Evolutionary conservation across 2,329 filamentous ascomycete genomes (phyloP).

Genomic region (Claviceps digitariae): DNA sequence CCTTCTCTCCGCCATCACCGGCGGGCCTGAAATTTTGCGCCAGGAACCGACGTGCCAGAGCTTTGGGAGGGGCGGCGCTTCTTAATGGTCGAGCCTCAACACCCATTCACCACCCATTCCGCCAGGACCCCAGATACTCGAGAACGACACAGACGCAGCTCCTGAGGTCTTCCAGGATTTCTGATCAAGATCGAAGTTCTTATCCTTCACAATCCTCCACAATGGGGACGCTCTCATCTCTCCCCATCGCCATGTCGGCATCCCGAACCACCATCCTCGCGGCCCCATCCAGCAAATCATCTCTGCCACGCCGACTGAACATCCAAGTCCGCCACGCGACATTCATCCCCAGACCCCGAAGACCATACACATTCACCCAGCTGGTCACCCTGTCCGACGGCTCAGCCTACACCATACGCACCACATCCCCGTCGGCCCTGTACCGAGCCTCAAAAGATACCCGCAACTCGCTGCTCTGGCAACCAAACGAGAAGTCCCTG

Average conservation of each 20-base stretch:
- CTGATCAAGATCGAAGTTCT: background rate
- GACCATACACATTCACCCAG: constrained; percentile 96
- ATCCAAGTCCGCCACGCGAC: constrained; percentile 65
- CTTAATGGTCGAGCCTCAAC: background rate
- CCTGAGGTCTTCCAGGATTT: background rate
- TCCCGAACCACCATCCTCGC: constrained; percentile 12
- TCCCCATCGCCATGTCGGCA: constrained; percentile 17
- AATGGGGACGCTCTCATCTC: constrained; percentile 18
- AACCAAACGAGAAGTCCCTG: constrained; percentile 68
- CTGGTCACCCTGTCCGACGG: constrained; percentile 87
- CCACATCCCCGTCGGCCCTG: constrained; percentile 54
- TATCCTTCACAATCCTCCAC: background rate
- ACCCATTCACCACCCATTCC: background rate
- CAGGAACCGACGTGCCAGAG: background rate
- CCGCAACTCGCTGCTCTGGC: constrained; percentile 82
- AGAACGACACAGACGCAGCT: background rate
- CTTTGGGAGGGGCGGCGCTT: background rate
- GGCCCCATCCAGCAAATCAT: constrained; percentile 12
- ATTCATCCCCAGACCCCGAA: constrained; percentile 73
- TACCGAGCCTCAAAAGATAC: constrained; percentile 62
- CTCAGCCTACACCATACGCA: constrained; percentile 66
- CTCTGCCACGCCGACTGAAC: constrained; percentile 15
- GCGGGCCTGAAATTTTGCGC: constrained; percentile 13
- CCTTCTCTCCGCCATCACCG: background rate
- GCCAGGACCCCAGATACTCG: background rate